phyloP scores from a whole-genome alignment of 768 basidiomycete species.

The Rhodotorula graminis region DNA sequence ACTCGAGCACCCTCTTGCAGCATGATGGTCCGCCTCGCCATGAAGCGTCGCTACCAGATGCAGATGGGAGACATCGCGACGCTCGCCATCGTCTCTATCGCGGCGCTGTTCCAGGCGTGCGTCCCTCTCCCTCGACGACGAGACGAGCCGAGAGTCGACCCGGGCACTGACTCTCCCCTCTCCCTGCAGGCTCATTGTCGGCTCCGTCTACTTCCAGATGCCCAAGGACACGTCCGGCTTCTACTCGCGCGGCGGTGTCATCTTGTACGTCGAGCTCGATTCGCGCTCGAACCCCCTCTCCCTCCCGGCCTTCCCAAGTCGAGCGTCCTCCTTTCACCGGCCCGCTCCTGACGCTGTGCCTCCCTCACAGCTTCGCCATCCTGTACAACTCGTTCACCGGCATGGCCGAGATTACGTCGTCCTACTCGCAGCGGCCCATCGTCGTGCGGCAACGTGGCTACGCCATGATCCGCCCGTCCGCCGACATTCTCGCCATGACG shows the following conservation, averaged over 20 bases:
- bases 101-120: slow-evolving; percentile 12
- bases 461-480: slow-evolving; percentile 51
- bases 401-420: slow-evolving; percentile 46
- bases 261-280: slow-evolving; percentile 56
- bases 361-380: neutral
- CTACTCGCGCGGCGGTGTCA: slow-evolving; percentile 71
- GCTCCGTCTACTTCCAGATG: slow-evolving; percentile 62
- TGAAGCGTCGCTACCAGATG: slow-evolving; percentile 53
- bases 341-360: neutral
- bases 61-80: slow-evolving; percentile 50
- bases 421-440: slow-evolving; percentile 40
- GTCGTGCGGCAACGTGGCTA: slow-evolving; percentile 47
- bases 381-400: slow-evolving; percentile 51
- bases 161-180: neutral
- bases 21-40: slow-evolving; percentile 53
- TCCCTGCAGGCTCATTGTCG: slow-evolving; percentile 45
- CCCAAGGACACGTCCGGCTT: slow-evolving; percentile 58
- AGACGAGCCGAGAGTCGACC: neutral
- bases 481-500: slow-evolving; percentile 49
- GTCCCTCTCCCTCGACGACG: neutral
- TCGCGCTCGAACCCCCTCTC: neutral
- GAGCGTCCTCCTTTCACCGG: slow-evolving; percentile 55
- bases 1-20: slow-evolving; percentile 45
- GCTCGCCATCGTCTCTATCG: slow-evolving; percentile 38
- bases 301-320: slow-evolving; percentile 37